These are phyloP conservation scores for Alternaria gaisen DNA, from an alignment of 2,329 filamentous ascomycete species.

Conservation along the genomic window DNA sequence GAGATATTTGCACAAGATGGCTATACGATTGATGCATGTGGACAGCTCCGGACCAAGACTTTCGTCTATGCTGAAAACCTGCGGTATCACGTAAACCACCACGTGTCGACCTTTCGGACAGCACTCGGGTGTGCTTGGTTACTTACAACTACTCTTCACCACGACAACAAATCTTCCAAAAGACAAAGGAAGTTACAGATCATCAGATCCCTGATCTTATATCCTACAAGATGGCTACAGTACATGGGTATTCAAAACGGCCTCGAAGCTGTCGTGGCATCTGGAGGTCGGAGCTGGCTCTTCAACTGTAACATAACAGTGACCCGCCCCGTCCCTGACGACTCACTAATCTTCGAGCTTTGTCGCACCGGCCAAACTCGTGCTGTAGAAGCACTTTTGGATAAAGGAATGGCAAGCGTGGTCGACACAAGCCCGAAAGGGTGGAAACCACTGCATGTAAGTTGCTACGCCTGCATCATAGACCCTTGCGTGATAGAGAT, in stretches of 20 bases:
- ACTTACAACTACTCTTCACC: not conserved
- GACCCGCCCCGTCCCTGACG: slow-evolving; percentile 14
- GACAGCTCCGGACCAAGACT: slow-evolving; percentile 8
- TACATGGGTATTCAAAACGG: slow-evolving; percentile 13
- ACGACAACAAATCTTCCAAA: not conserved
- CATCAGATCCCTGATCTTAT: not conserved
- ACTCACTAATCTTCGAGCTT: slow-evolving; percentile 23
- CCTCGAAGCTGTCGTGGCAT: slow-evolving; percentile 19
- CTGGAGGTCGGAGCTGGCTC: slow-evolving; percentile 13
- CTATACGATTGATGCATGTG: slow-evolving; percentile 23
- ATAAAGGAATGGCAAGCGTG: slow-evolving; percentile 19
- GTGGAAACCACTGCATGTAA: not conserved
- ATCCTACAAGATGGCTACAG: slow-evolving; percentile 14
- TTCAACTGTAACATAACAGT: slow-evolving; percentile 20
- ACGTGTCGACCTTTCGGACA: not conserved
- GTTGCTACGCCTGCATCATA: too few relatives aligned
- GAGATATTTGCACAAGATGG: slow-evolving; percentile 25
- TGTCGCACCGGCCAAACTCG: slow-evolving; percentile 19
- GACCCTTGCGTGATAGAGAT: too few relatives aligned
- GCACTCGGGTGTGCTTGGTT: not conserved
- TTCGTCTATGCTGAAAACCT: not conserved
- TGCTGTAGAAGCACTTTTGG: slow-evolving; percentile 20
- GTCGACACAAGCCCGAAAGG: slow-evolving; percentile 19
- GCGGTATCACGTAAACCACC: not conserved
- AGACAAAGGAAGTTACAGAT: not conserved